Base-by-base conservation (phyloP, 139 green algal genomes). In the Chlorella sp. region DNA sequence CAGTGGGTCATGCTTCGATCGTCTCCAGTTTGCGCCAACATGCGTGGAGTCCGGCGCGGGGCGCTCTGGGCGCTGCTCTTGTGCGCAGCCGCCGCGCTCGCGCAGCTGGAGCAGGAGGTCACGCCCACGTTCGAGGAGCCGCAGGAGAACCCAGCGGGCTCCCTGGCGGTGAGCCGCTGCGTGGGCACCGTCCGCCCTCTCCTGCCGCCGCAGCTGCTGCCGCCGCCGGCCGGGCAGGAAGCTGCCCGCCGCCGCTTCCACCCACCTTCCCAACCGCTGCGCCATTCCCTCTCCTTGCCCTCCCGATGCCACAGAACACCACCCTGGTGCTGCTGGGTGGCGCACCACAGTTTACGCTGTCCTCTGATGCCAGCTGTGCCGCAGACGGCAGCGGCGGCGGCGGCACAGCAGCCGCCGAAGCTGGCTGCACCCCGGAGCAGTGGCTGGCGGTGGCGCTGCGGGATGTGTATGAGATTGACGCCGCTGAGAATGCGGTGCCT, bases 361-460 rank as follows among this genome's bases (percentile, higher is more conserved):
- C 25, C 25, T 34, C 25, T 68, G 60, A 68, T 23, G 60, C 60
- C 60, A 34, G 21, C 60, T 68, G 60, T n/a, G 25, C 5, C 25
- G 60, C 60, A 16, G 60, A n/a, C 60, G 23, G 60, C 60, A 32
- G 26, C 60, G 23, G 25, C 60, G 26, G 60, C 60, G 26, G 25
- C 60, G 11, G 5, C 18, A 1, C 60, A 68, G 17, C 60, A 32
- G 25, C 60, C 32, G 26, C 60, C 1, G 25, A 23, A 68, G 51
- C 60, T 34, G 69, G 6, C 36, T 75, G 69, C 36, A 20, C 36
- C 34, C 36, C 69, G 12, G n/a, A 41, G 15, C 69, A 75, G 4
- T 75, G 69, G 69, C 69, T 75, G 69, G 69, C 69, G 34, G 69
- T 75, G 36, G 69, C 69, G 21, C 69, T 75, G 21, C 20, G 36